Conservation (phyloP, 345 rosid species). For the Melaleuca alternifolia region DNA sequence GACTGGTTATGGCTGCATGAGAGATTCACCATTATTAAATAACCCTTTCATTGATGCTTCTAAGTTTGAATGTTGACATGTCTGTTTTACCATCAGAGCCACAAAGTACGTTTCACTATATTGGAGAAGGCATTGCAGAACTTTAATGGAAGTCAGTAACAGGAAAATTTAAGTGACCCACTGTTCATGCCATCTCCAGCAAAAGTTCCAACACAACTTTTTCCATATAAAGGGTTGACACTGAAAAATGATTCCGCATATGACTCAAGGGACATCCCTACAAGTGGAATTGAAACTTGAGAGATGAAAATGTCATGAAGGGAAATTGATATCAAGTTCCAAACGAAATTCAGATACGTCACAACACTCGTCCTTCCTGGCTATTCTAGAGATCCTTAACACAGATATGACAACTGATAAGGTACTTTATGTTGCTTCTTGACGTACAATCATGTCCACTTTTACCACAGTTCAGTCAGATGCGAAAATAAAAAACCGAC, state of each 20-base stretch:
- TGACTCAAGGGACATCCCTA: not conserved
- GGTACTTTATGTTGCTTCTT: not conserved
- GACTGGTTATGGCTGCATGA: not conserved
- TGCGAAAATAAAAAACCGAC: not conserved
- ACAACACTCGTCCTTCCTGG: not conserved
- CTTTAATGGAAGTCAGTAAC: not conserved
- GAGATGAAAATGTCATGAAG: not conserved
- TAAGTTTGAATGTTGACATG: not conserved
- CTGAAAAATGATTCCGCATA: not conserved
- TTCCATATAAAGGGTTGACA: not conserved
- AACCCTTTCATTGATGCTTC: not conserved
- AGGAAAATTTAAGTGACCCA: not conserved
- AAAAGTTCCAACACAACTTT: not conserved
- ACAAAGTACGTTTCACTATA: not conserved
- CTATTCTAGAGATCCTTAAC: not conserved
- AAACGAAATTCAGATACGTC: not conserved
- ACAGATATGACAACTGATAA: not conserved
- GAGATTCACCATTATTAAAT: not conserved
- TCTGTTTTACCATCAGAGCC: not conserved
- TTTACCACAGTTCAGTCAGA: not conserved
- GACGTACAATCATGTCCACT: not conserved
- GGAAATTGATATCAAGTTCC: not conserved
- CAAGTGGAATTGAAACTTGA: not conserved
- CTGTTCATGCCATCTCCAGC: not conserved
- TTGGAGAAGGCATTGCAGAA: not conserved